Percentiles rank a stretch among this genome's conserved stretches.
phyloP scores from a whole-genome alignment of 495 filamentous ascomycete genomes.

The Penicillium manginii region DNA sequence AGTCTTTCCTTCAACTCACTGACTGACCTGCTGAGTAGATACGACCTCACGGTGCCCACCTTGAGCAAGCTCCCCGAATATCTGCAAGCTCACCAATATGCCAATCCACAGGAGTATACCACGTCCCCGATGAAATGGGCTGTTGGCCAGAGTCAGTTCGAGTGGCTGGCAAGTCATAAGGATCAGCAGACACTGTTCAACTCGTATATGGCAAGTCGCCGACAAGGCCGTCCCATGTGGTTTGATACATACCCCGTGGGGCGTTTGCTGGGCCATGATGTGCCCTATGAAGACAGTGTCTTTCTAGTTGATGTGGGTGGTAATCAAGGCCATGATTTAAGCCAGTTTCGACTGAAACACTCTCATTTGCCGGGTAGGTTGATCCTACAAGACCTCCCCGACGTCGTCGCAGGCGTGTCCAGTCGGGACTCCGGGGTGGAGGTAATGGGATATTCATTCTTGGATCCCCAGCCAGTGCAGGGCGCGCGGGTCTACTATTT shows the following conservation, averaged over 20 bases:
- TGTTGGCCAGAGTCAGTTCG: slow-evolving; percentile 46
- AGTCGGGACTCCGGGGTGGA: slow-evolving; percentile 25
- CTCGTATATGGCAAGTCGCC: slow-evolving; percentile 45
- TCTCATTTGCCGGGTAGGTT: slow-evolving; percentile 27
- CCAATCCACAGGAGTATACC: slow-evolving; percentile 37
- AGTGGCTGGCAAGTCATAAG: slow-evolving; percentile 39
- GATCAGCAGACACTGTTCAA: slow-evolving; percentile 41
- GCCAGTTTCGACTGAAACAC: slow-evolving; percentile 27
- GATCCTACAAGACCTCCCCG: slow-evolving; percentile 40
- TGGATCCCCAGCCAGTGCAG: slow-evolving; percentile 39
- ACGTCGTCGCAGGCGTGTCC: slow-evolving; percentile 27
- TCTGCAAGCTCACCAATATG: slow-evolving; percentile 33
- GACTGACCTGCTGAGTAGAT: slow-evolving; percentile 22
- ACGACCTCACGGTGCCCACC: slow-evolving; percentile 44
- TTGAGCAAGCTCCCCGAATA: slow-evolving; percentile 39
- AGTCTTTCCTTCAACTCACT: background rate
- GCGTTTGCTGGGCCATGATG: slow-evolving; percentile 21
- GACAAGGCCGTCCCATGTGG: slow-evolving; percentile 39
- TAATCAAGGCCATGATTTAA: slow-evolving; percentile 45
- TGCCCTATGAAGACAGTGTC: slow-evolving; percentile 31
- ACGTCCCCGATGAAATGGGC: slow-evolving; percentile 44
- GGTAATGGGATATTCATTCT: slow-evolving; percentile 39
- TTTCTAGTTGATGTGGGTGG: slow-evolving; percentile 49
- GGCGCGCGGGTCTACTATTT: slow-evolving; percentile 47
- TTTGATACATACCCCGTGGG: slow-evolving; percentile 43